A percentile compares a stretch with the other conserved stretches of the same genome.
Evolutionary conservation across 352 stramenopile genomes (phyloP).

Genomic region (Pythium aristosporum): DNA sequence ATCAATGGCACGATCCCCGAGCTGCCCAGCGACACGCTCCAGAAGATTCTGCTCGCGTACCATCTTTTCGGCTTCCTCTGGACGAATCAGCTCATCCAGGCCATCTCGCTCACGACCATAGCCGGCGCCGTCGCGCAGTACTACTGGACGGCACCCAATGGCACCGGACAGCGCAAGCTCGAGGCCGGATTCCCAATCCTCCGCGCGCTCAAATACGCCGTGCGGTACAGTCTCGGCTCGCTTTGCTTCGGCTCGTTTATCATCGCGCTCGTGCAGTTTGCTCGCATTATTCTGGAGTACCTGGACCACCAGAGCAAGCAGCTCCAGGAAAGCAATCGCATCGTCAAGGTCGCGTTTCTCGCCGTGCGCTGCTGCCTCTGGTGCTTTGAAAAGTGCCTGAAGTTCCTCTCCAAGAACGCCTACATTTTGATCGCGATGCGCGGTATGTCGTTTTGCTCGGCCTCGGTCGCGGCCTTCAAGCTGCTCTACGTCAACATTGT

Average conservation of each 20-base stretch:
- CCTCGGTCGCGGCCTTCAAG: constrained; percentile 91
- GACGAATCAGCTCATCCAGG: constrained; percentile 95
- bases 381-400: constrained; percentile 95
- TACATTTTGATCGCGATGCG: constrained; percentile 90
- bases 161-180: constrained; percentile 37
- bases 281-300: constrained; percentile 93
- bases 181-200: constrained; percentile 62
- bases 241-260: constrained; percentile 96
- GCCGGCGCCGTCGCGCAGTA: constrained; percentile 89
- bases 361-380: constrained; percentile 91
- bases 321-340: constrained; percentile 65
- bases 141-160: constrained; percentile 86
- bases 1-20: constrained; percentile 31
- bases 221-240: constrained; percentile 93
- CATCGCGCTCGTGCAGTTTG: constrained; percentile 96
- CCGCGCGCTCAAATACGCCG: constrained; percentile 50
- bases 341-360: constrained; percentile 85
- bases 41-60: constrained; percentile 62
- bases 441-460: constrained; percentile 79
- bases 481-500: constrained; percentile 94
- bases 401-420: constrained; percentile 97
- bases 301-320: constrained; percentile 92
- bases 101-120: constrained; percentile 93
- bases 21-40: constrained; percentile 42
- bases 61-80: constrained; percentile 97